A percentile compares a stretch with the other conserved stretches of the same genome.
Conservation (phyloP, 2,329 filamentous ascomycete species). For the Kalmusia sp. region DNA sequence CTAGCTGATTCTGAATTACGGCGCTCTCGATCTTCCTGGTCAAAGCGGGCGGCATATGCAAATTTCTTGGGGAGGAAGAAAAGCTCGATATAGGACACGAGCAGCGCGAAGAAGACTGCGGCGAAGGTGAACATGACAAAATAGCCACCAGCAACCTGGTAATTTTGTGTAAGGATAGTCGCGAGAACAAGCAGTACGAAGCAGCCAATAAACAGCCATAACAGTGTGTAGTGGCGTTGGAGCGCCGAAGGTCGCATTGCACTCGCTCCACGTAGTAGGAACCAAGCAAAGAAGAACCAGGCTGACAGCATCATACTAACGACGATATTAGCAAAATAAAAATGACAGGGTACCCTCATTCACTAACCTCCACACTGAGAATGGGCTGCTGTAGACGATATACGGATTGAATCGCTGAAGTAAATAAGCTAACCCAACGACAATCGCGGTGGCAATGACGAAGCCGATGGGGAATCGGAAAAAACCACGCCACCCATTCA, state of each 20-base stretch:
- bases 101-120: conserved; percentile 74
- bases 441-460: conserved; percentile 69
- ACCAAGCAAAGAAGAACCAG: conserved; percentile 84
- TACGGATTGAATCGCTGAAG: conserved; percentile 84
- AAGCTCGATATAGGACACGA: conserved; percentile 80
- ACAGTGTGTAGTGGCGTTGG: conserved; percentile 77
- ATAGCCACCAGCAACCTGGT: conserved; percentile 78
- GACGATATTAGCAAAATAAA: background rate
- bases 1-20: conserved; percentile 38
- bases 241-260: conserved; percentile 85
- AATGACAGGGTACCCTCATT: too few relatives aligned
- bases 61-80: conserved; percentile 75
- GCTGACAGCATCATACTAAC: conserved; percentile 78
- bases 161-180: conserved; percentile 78
- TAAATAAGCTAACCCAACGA: conserved; percentile 76
- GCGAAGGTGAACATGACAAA: conserved; percentile 81
- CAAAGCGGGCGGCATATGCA: conserved; percentile 69
- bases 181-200: conserved; percentile 76
- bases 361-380: conserved; percentile 74
- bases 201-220: conserved; percentile 82
- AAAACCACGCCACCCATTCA: conserved; percentile 82
- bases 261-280: conserved; percentile 78
- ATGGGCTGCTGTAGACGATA: conserved; percentile 89
- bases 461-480: conserved; percentile 84
- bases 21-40: conserved; percentile 19